Evolutionary conservation across 2,329 filamentous ascomycete genomes (phyloP).

Genomic region (Botrytis porri): DNA sequence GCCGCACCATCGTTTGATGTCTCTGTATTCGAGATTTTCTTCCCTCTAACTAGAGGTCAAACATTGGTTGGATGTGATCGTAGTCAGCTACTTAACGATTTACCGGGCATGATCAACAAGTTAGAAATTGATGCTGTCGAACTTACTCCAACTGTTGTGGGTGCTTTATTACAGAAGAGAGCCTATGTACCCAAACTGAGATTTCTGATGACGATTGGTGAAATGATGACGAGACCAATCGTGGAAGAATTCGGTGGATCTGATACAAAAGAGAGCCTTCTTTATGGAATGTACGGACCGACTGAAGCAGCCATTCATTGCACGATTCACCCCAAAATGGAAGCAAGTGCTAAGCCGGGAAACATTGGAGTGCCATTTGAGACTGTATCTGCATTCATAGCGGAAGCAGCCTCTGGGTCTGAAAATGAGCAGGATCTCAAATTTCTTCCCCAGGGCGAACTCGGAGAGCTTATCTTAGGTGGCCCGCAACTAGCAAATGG

Average conservation of each 20-base stretch:
- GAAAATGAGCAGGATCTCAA: constrained; percentile 29
- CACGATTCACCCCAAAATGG: constrained; percentile 67
- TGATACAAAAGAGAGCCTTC: constrained; percentile 50
- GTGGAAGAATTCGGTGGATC: constrained; percentile 71
- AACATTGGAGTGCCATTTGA: constrained; percentile 77
- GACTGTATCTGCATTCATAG: constrained; percentile 55
- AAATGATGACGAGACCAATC: constrained; percentile 81
- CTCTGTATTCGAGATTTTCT: constrained; percentile 93
- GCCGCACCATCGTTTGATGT: constrained; percentile 92
- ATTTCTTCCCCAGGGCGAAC: constrained; percentile 35
- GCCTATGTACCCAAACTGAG: constrained; percentile 64
- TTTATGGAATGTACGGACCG: constrained; percentile 93
- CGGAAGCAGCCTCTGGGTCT: constrained; percentile 24
- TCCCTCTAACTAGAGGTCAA: constrained; percentile 69
- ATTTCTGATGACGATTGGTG: constrained; percentile 80
- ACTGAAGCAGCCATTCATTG: constrained; percentile 92
- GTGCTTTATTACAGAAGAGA: constrained; percentile 69
- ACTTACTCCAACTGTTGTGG: constrained; percentile 83
- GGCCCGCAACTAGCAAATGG: constrained; percentile 75
- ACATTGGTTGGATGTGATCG: constrained; percentile 73
- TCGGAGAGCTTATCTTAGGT: constrained; percentile 71
- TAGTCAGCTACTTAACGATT: constrained; percentile 67
- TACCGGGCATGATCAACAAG: constrained; percentile 62
- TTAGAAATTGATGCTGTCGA: constrained; percentile 80
- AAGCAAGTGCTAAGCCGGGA: constrained; percentile 53